Base-by-base conservation (phyloP, 352 stramenopile genomes). In the Elongisporangium prolatum region DNA sequence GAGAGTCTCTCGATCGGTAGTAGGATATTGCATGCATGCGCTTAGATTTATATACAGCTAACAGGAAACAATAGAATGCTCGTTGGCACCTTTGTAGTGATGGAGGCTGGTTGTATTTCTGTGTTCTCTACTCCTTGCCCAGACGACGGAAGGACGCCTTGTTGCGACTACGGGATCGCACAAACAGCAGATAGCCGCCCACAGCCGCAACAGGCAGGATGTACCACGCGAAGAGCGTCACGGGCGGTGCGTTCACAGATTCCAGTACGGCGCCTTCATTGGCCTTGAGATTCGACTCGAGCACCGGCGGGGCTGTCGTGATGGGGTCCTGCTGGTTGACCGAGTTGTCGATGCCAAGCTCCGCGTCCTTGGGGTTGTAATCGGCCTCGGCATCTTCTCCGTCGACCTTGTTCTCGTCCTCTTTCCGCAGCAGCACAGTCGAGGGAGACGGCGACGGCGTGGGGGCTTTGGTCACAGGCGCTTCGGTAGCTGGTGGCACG, bases 191-290 rank as follows among this genome's bases (percentile, higher is more conserved):
- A 54, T 91, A 93, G 34, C 48, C 79, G 2, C 74, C 81, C 48
- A 93, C 79, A 1, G 79, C 77, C 44, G 55, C 71, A 16, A 93
- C 68, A 0, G 84, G 84, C 38, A 93, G 54, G 49, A 90, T 77
- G 75, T 93, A 93, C 84, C 79, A 93, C 37, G 72, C 75, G 53
- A 91, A 91, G 9, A 93, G 66, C 44, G 79, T 84, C 48, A 91
- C 69, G n/a, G 67, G 75, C 52, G 84, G 81, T 22, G 77, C 78
- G 18, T 54, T 69, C 51, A 74, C 70, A 3, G 65, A 64, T 58
- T 88, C 69, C 2, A 89, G 61, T 9, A 59, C 56, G 21, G 71
- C 60, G 50, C 66, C 71, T 40, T 79, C 65, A 9, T 40, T 40
- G 50, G 54, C 60, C 44, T 77, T 74, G 38, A 64, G 52, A 52